phyloP scores from a whole-genome alignment of 768 basidiomycete species.

The Suillus spraguei region DNA sequence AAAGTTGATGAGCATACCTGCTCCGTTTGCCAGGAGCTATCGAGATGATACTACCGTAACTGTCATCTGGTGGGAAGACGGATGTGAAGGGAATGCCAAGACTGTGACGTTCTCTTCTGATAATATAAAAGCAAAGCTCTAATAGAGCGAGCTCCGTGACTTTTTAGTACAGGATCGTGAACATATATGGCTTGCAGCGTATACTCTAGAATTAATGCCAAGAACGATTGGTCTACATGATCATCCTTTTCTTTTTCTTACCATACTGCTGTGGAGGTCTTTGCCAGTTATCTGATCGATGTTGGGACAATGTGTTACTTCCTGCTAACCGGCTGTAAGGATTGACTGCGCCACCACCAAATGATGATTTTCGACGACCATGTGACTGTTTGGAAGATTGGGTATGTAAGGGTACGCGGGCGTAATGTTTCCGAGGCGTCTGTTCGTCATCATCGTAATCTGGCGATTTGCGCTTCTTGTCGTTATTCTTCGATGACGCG shows the following conservation, averaged over 20 bases:
- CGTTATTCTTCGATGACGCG: conserved; percentile 27
- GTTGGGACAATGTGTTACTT: conserved; percentile 35
- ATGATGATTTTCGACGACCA: conserved; percentile 30
- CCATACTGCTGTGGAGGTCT: conserved; percentile 30
- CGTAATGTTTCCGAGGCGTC: conserved; percentile 23
- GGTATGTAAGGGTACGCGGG: conserved; percentile 24
- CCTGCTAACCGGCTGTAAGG: conserved; percentile 39
- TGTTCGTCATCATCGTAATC: conserved; percentile 31
- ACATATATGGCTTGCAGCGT: conserved; percentile 6
- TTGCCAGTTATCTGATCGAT: conserved; percentile 22
- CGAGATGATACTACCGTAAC: conserved; percentile 88
- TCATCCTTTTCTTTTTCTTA: conserved; percentile 36
- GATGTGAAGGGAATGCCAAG: conserved; percentile 45
- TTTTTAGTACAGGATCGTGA: conserved; percentile 5
- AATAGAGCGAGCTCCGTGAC: conserved; percentile 12
- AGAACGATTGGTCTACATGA: conserved; percentile 33
- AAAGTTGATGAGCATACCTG: conserved; percentile 76
- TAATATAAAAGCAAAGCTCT: conserved; percentile 55
- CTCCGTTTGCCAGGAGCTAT: conserved; percentile 73
- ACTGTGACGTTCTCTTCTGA: conserved; percentile 31
- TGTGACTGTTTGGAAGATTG: conserved; percentile 27
- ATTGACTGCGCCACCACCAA: conserved; percentile 33
- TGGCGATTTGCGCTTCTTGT: conserved; percentile 45
- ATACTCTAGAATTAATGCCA: conserved; percentile 8
- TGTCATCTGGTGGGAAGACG: conserved; percentile 83